Evolutionary conservation across 345 rosid genomes (phyloP), one percentile per base, ranked within the genome.

Genomic region (Abelmoschus esculentus): DNA sequence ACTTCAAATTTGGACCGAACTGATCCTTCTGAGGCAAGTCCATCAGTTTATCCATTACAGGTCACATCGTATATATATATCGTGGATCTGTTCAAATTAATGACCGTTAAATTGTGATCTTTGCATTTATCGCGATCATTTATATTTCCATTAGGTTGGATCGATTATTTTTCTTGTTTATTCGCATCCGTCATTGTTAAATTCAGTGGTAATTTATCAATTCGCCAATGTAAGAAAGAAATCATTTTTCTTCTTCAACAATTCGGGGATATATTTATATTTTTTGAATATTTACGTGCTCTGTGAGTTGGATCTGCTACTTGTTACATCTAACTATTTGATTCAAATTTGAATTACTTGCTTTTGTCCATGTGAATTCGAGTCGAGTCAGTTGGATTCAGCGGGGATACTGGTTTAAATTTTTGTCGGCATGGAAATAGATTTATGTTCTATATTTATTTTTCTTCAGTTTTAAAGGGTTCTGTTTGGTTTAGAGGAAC

Each of bases 241-340:
- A 77, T 75, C 42, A 11, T 31, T 7, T 58, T 0, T 58, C 15
- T 56, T 40, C 17, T 34, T 2, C 3, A 32, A 28, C 64, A 18
- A 52, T 67, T 62, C 50, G 8, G 42, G 49, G 49, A 11, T 18
- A 14, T 40, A 13, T 68, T 11, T 49, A 14, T 26, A 22, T 31
- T 31, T 26, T 55, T 36, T 44, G 18, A 26, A 74, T 26, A 56
- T 56, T 10, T 52, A 6, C 42, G 47, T 19, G 36, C 52, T 42
- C 31, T 32, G 10, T 52, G 72, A 65, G 58, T 32, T 72, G 70
- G 81, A 82, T 82, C 83, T 58, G 73, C 34, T 42, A 32, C 22
- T 71, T 11, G 22, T 36, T 67, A 4, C 6, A 14, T 52, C 5
- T 22, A 4, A 46, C 7, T 15, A 36, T 52, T 57, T 36, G 61